Conservation (phyloP, 306 rosid species). For the Hippophae rhamnoides region DNA sequence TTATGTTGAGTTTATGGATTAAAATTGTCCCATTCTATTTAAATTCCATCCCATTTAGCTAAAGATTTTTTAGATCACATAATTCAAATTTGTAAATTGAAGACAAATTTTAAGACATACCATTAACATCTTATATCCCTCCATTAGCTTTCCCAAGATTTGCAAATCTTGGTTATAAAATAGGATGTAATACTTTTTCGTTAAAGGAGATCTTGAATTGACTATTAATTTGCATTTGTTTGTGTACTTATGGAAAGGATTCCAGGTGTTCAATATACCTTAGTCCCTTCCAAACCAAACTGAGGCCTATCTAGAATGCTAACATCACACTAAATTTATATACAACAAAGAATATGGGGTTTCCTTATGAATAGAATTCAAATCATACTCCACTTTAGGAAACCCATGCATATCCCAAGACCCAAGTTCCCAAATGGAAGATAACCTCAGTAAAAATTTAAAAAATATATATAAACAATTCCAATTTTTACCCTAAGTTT, state of each 20-base stretch:
- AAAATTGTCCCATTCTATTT: no score
- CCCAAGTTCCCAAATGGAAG: conserved; percentile 18
- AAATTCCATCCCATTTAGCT: no score
- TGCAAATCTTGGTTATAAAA: no score
- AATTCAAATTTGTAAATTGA: no score
- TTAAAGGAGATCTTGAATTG: background rate
- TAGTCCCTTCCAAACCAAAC: conserved; percentile 16
- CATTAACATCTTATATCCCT: no score
- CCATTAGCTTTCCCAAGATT: no score
- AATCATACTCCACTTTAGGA: conserved; percentile 24
- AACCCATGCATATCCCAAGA: conserved; percentile 28
- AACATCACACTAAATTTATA: conserved; percentile 40
- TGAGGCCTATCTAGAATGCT: conserved; percentile 16
- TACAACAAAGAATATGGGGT: conserved; percentile 59
- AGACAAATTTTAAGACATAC: no score
- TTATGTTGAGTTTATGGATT: no score
- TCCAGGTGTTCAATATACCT: conserved; percentile 5
- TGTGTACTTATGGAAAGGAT: conserved; percentile 26
- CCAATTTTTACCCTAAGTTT: conserved; percentile 27
- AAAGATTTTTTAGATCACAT: no score
- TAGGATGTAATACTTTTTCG: no score
- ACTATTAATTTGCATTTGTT: conserved; percentile 2
- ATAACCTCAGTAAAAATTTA: conserved; percentile 31
- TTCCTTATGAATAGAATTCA: conserved; percentile 18
- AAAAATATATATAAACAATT: conserved; percentile 10